Base-by-base conservation (phyloP, 164 flowering plant genomes). In the Santalum album region DNA sequence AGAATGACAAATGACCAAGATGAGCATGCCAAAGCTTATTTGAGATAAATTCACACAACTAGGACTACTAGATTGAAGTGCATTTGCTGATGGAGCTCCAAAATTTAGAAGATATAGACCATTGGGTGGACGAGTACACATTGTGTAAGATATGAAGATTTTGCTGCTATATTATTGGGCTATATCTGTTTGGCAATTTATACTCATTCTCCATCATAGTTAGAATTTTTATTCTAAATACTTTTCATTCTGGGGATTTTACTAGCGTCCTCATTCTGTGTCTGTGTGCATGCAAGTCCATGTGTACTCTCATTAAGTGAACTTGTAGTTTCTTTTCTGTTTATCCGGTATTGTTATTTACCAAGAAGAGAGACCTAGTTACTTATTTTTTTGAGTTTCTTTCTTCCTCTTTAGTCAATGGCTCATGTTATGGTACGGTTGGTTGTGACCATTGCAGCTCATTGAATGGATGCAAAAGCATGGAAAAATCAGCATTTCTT, bases 391-490 rank as follows among this genome's bases (percentile, higher is more conserved):
- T 29, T 3, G 6, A 29, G 9, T 29, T 29, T 29, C 42, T 38
- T 38, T 38, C 17, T 9, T 15, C 16, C 12, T 38, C 16, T 38
- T 6, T 42, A 18, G 21, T 42, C 17, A 38, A 0, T 38, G 21
- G 21, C 20, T 17, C 21, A 7, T 36, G n/a, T 34, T 39, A 14
- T 25, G 19, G 18, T 23, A 21, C 40, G 5, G 18, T 0, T 48
- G 27, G 24, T 19, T 54, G 56, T 32, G 19, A 49, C 59, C 51
- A 2, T 69, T 71, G 78, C 85, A 91, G 98, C 76, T 87, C 15
- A 86, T 86, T 81, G 74, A 74, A 49, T 87, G 96, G 96, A 91
- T 91, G 98, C 74, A 73, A 64, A 70, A 73, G 54, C 75, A 72
- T 59, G 80, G 68, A 23, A 87, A 84, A 73, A 65, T 70, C n/a